A percentile compares a stretch with the other conserved stretches of the same genome.
Conservation (phyloP, 805 yeast species). For the Kluyveromyces starmeri region DNA sequence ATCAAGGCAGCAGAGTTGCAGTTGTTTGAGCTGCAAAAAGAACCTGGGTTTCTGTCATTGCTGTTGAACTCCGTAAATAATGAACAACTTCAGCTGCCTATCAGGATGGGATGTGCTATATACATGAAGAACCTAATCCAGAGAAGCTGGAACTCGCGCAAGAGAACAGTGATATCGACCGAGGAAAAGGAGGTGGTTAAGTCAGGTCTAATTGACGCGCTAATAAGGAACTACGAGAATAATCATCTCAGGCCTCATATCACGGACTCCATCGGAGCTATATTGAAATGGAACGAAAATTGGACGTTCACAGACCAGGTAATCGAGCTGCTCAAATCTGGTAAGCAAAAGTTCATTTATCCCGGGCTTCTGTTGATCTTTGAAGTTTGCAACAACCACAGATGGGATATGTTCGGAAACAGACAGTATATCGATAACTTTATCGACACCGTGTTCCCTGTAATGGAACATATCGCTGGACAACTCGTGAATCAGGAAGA, state of each 20-base stretch:
- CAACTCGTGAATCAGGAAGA: constrained; percentile 26
- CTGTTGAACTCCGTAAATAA: constrained; percentile 43
- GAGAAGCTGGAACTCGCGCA: constrained; percentile 40
- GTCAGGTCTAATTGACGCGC: constrained; percentile 43
- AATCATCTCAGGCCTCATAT: constrained; percentile 45
- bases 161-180: constrained; percentile 26
- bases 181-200: constrained; percentile 51
- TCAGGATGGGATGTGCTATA: constrained; percentile 55
- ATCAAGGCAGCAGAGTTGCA: constrained; percentile 48
- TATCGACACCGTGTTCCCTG: constrained; percentile 44
- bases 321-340: constrained; percentile 29
- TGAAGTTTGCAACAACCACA: constrained; percentile 46
- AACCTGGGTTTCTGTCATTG: constrained; percentile 49
- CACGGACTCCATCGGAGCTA: constrained; percentile 46
- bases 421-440: constrained; percentile 41
- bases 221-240: constrained; percentile 36
- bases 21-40: constrained; percentile 42
- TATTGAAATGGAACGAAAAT: constrained; percentile 39
- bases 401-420: constrained; percentile 44
- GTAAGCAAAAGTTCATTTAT: constrained; percentile 34
- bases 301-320: constrained; percentile 29
- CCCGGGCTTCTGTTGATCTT: constrained; percentile 49
- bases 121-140: constrained; percentile 58
- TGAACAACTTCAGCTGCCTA: constrained; percentile 32
- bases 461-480: constrained; percentile 44